A percentile compares a stretch with the other conserved stretches of the same genome.
Conservation (phyloP, 345 rosid species). For the Clarkia xantiana region DNA sequence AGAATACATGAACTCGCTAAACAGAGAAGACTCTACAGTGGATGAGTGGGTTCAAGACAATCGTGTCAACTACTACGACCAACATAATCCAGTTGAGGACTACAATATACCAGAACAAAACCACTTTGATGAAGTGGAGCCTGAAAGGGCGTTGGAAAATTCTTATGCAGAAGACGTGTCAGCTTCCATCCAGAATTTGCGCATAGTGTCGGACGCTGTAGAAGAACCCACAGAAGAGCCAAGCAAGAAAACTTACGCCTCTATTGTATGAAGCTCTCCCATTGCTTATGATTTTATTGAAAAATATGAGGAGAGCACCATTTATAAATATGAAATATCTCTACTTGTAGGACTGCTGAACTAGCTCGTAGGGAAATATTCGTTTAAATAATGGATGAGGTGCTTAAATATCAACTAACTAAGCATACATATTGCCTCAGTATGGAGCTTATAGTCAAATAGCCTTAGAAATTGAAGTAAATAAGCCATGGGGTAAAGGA, state of each 20-base stretch:
- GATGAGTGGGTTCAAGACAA: constrained; percentile 29
- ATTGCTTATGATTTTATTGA: not conserved
- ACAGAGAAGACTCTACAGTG: constrained; percentile 31
- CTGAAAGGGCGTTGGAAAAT: constrained; percentile 48
- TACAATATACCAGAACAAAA: constrained; percentile 37
- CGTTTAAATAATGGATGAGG: too few species aligned
- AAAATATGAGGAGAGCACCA: too few species aligned
- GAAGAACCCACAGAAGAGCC: constrained; percentile 64
- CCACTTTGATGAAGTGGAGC: constrained; percentile 44
- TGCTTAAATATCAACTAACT: too few species aligned
- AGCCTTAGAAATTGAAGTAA: too few species aligned
- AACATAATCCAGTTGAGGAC: constrained; percentile 7
- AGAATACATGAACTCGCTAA: constrained; percentile 47
- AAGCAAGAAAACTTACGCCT: constrained; percentile 65
- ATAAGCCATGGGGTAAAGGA: too few species aligned
- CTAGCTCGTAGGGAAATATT: too few species aligned
- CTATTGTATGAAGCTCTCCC: constrained; percentile 46
- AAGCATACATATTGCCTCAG: too few species aligned
- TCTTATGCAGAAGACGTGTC: constrained; percentile 38
- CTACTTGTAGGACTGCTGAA: too few species aligned
- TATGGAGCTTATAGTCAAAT: too few species aligned
- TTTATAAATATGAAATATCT: too few species aligned
- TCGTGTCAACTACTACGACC: constrained; percentile 11
- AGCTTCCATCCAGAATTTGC: constrained; percentile 22
- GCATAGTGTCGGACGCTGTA: constrained; percentile 22